Evolutionary conservation across 495 filamentous ascomycete genomes (phyloP), one percentile per base, ranked within the genome.

Genomic region (Cladorrhinum samala): DNA sequence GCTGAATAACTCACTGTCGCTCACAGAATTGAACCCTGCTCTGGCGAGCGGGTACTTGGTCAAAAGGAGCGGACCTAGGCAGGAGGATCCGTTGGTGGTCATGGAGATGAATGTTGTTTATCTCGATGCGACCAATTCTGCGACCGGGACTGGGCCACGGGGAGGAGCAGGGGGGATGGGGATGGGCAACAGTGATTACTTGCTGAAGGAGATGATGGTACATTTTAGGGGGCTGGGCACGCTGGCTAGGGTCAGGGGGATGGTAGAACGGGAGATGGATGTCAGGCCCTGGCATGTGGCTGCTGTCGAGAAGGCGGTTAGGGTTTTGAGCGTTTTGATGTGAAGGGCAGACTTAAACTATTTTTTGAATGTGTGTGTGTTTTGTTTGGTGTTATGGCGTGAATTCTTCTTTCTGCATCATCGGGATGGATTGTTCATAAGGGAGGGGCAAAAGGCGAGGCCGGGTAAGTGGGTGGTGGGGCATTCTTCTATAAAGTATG

Each of bases 231-330:
- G 81, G n/a, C 65, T 97, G 52, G 83, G 80, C 0, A 81, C 83
- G 23, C 72, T 96, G 62, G 88, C 87, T 21, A 77, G 84, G 50
- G 78, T 80, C 23, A 79, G 84, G 54, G 87, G 88, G 3, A 74
- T 87, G 40, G 74, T 82, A 46, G 80, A 83, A 43, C 73, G 75
- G 17, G 82, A 82, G 43, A 69, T 66, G 20, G 83, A 85, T 52
- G 77, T 84, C 0, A 64, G 91, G 57, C 91, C 91, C 19, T 92
- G 88, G 86, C 91, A 96, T 77, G 76, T 96, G 55, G 86, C 82
- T 21, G 86, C 82, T n/a, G 90, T 84, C 25, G 76, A 85, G 59
- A 84, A 85, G 66, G 87, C 75, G 2, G 79, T 77, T 4, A 72
- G 77, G 58, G 82, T 69, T 33, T 60, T 88, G 52, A 77, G 79